Conservation (phyloP, 139 green algal genomes). For the Chlorokybus atmophyticus region DNA sequence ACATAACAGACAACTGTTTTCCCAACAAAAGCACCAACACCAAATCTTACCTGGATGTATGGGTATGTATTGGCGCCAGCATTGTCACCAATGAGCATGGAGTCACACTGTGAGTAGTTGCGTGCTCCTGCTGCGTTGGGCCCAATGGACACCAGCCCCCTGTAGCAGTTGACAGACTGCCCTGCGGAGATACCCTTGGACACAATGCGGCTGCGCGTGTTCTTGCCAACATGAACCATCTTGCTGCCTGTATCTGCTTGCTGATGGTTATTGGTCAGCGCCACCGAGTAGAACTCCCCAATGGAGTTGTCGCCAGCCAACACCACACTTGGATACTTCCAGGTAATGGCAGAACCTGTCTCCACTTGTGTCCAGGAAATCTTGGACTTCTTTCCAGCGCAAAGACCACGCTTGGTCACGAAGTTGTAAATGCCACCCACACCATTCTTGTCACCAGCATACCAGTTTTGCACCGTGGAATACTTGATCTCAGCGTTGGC, state of each 20-base stretch:
- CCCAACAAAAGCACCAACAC: background rate
- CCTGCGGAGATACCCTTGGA: slow-evolving; percentile 95
- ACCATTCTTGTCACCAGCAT: slow-evolving; percentile 80
- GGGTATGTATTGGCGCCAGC: slow-evolving; percentile 97
- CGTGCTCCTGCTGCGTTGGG: slow-evolving; percentile 61
- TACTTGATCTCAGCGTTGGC: slow-evolving; percentile 96
- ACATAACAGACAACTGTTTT: too few species aligned
- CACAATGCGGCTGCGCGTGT: slow-evolving; percentile 91
- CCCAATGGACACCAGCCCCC: slow-evolving; percentile 64
- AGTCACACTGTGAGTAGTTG: slow-evolving; percentile 97
- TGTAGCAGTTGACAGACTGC: slow-evolving; percentile 61
- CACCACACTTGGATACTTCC: slow-evolving; percentile 95
- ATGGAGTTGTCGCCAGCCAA: slow-evolving; percentile 82
- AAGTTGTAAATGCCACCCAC: slow-evolving; percentile 98
- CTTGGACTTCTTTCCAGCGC: slow-evolving; percentile 77
- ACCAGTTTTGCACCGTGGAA: slow-evolving; percentile 99
- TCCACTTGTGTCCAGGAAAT: slow-evolving; percentile 99
- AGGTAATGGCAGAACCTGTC: slow-evolving; percentile 94
- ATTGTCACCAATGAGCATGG: slow-evolving; percentile 96
- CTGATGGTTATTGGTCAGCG: slow-evolving; percentile 95
- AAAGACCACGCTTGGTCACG: slow-evolving; percentile 96
- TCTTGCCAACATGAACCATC: slow-evolving; percentile 97
- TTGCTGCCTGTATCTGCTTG: slow-evolving; percentile 46
- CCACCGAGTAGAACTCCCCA: slow-evolving; percentile 97
- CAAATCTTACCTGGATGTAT: slow-evolving; percentile 69